Evolutionary conservation across 129 eudicot species (phyloP).

Genomic region (Chrysanthemum makinoi): DNA sequence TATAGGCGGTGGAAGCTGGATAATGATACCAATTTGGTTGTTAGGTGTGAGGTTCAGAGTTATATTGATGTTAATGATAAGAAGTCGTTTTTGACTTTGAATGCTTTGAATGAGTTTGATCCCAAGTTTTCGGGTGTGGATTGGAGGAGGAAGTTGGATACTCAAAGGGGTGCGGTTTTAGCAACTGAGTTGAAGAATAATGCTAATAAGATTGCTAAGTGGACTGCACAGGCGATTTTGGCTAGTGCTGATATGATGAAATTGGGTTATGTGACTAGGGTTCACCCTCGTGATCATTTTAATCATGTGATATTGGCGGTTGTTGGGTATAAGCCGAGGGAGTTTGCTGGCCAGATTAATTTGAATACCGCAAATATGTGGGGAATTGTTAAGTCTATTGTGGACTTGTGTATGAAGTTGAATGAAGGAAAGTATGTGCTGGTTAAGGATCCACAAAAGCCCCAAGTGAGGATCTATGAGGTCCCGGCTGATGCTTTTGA

Average conservation of each 20-base stretch:
- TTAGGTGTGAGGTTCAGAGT: conserved; percentile 82
- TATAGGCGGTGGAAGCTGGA: conserved; percentile 88
- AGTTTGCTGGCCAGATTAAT: conserved; percentile 83
- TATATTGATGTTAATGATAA: conserved; percentile 55
- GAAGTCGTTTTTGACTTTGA: conserved; percentile 63
- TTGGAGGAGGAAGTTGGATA: conserved; percentile 63
- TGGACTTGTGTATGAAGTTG: conserved; percentile 45
- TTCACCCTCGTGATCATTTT: conserved; percentile 92
- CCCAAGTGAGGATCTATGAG: conserved; percentile 86
- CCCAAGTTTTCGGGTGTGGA: conserved; percentile 85
- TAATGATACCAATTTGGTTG: conserved; percentile 65
- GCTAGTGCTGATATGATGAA: conserved; percentile 94
- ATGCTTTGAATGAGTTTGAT: conserved; percentile 90
- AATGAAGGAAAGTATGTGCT: conserved; percentile 71
- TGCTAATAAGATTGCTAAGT: conserved; percentile 82
- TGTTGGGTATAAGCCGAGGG: conserved; percentile 83
- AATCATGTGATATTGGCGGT: conserved; percentile 88
- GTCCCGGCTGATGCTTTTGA: conserved; percentile 92
- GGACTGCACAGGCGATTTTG: conserved; percentile 83
- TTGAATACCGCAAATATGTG: conserved; percentile 81
- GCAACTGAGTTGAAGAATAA: conserved; percentile 93
- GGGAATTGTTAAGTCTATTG: conserved; percentile 90
- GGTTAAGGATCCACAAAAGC: conserved; percentile 83
- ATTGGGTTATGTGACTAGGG: conserved; percentile 82
- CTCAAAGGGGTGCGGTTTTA: conserved; percentile 62